A percentile compares a stretch with the other conserved stretches of the same genome.
These are phyloP conservation scores for Solanum lignicaule DNA, from an alignment of 257 asterid genomes.

Conservation along the genomic window DNA sequence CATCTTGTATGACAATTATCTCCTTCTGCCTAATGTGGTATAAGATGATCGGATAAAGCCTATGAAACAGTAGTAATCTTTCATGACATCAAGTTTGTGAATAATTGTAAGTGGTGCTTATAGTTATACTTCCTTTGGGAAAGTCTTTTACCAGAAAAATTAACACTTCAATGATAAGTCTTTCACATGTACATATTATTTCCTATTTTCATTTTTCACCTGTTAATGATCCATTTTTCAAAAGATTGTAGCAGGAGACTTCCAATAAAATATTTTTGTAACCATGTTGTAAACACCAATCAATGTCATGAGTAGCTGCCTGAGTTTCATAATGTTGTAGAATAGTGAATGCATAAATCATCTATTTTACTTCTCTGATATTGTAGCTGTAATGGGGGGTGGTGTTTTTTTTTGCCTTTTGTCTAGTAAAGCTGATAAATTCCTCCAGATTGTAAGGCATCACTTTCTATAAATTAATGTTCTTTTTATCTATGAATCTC, in stretches of 20 bases:
- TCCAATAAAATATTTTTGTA: too few species aligned
- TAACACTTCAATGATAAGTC: neutral
- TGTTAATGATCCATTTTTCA: too few species aligned
- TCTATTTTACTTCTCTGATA: too few species aligned
- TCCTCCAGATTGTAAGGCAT: constrained; percentile 15
- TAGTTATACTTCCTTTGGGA: neutral
- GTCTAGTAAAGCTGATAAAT: neutral
- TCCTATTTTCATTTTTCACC: neutral
- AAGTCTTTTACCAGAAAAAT: neutral
- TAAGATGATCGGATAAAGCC: neutral
- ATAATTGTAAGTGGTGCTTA: neutral
- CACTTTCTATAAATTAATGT: neutral
- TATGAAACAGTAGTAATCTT: neutral
- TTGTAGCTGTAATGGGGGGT: constrained; percentile 11
- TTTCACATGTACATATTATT: neutral
- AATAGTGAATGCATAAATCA: too few species aligned
- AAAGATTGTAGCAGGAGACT: neutral
- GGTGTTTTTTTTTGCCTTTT: neutral
- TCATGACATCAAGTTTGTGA: neutral
- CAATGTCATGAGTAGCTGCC: too few species aligned
- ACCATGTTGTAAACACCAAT: too few species aligned
- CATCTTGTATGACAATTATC: too few species aligned
- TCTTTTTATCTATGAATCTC: neutral
- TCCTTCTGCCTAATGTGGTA: too few species aligned
- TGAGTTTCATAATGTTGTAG: too few species aligned